These are phyloP conservation scores for Erodium texanum DNA, from an alignment of 441 rosid genomes.

Conservation along the genomic window DNA sequence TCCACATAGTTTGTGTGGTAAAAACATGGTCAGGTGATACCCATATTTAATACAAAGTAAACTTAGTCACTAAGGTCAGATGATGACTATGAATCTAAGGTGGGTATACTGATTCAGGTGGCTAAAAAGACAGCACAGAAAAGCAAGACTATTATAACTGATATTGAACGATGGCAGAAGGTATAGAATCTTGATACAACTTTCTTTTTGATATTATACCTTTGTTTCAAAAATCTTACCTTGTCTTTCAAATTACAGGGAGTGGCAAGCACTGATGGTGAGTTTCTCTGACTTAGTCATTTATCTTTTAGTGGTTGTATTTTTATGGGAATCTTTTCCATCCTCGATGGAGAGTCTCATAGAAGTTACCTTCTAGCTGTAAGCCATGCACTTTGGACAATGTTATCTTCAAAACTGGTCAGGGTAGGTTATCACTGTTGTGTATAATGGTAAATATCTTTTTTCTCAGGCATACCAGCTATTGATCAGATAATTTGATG, in stretches of 20 bases:
- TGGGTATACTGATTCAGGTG: slow-evolving; percentile 42
- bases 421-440: no score
- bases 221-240: slow-evolving; percentile 16
- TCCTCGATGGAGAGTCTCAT: no score
- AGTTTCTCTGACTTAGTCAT: slow-evolving; percentile 21
- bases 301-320: neutral
- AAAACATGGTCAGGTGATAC: no score
- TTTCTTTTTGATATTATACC: slow-evolving; percentile 8
- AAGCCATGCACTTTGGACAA: no score
- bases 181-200: slow-evolving; percentile 31
- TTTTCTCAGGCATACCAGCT: no score
- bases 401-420: no score
- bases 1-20: no score
- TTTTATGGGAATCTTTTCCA: neutral
- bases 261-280: slow-evolving; percentile 90
- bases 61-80: neutral
- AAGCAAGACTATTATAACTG: slow-evolving; percentile 79
- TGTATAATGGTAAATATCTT: no score
- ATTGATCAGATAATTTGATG: no score
- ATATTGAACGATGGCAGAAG: slow-evolving; percentile 95
- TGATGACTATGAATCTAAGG: slow-evolving; percentile 9
- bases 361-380: no score
- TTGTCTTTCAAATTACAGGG: slow-evolving; percentile 49
- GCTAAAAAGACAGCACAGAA: slow-evolving; percentile 83
- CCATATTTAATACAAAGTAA: no score